Base-by-base conservation (phyloP, 129 eudicot species). In the Smallanthus sonchifolius region DNA sequence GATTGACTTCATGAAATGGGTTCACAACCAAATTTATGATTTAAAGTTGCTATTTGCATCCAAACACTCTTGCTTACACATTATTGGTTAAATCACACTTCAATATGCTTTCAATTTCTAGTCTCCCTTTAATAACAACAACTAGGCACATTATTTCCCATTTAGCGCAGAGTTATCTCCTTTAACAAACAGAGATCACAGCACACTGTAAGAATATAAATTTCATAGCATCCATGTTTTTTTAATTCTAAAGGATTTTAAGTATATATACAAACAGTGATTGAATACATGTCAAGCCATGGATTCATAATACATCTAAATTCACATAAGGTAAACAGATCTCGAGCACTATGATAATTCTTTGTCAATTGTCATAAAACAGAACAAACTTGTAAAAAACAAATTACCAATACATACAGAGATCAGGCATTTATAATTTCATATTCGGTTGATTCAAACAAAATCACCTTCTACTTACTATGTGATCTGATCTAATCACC, bases 281-380 rank as follows among this genome's bases (percentile, higher is more conserved):
- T 24, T 35, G 11, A 10, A 36, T 11, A 20, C 39, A 47, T 24
- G 47, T 45, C 39, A 69, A 74, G 54, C 36, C 48, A 73, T 61
- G 32, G 43, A 73, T 10, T 66, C 71, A 43, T 4, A 19, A 5
- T 0, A 67, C 16, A 28, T 24, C 14, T 16, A 43, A 32, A 5
- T 6, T 48, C 10, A 36, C 48, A 40, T 11, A 15, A 49, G 2
- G n/a, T 14, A 65, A 35, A 49, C 15, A 63, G 76, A 88, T 89
- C 87, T 79, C 66, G 80, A 82, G 82, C 34, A 79, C 92, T 11
- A 68, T 24, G 30, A 24, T 24, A 24, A 49, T 15, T 24, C 57
- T 9, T 9, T 13, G 4, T 14, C 2, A 48, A 8, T 7, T 14
- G 5, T 28, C n/a, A 34, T 15, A 15, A 34, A 24, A 72, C 17